phyloP scores from a whole-genome alignment of 805 yeast genomes.

The Candida pseudoglaebosa region DNA sequence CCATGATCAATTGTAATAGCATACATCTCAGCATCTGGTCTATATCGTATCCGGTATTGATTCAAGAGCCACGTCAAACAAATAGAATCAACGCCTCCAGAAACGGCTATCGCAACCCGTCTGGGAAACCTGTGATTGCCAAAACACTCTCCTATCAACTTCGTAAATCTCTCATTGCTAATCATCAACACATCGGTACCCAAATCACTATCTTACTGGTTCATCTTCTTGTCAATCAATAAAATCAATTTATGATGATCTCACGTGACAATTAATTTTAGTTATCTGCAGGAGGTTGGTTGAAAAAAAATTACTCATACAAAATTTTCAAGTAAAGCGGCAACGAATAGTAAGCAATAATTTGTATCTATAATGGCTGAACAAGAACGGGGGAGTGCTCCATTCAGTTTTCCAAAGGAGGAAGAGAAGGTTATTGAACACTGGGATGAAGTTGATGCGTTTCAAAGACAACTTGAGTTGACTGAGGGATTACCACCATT shows the following conservation, averaged over 20 bases:
- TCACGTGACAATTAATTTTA: not conserved
- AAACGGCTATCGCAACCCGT: conserved; percentile 52
- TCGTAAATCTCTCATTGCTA: conserved; percentile 10
- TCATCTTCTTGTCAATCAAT: not conserved
- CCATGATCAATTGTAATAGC: conserved; percentile 70
- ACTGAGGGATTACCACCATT: conserved; percentile 84
- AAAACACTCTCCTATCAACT: conserved; percentile 12
- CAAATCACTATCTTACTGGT: no score
- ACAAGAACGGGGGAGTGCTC: conserved; percentile 14
- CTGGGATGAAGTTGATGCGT: conserved; percentile 95
- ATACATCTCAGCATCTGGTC: conserved; percentile 29
- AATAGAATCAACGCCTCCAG: conserved; percentile 85
- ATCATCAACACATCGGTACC: conserved; percentile 10
- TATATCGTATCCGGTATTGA: conserved; percentile 25
- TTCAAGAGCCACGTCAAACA: conserved; percentile 52
- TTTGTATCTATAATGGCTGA: conserved; percentile 14
- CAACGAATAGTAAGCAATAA: not conserved
- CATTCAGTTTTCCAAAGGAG: conserved; percentile 78
- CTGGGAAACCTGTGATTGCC: conserved; percentile 16
- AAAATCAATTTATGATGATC: not conserved
- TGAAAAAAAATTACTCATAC: conserved; percentile 3
- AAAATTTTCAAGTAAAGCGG: not conserved
- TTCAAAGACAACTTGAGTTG: conserved; percentile 76
- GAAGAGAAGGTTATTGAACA: conserved; percentile 76
- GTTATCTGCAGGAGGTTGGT: not conserved